phyloP scores from a whole-genome alignment of 2,329 filamentous ascomycete genomes.

The Penicillium sumatraense region DNA sequence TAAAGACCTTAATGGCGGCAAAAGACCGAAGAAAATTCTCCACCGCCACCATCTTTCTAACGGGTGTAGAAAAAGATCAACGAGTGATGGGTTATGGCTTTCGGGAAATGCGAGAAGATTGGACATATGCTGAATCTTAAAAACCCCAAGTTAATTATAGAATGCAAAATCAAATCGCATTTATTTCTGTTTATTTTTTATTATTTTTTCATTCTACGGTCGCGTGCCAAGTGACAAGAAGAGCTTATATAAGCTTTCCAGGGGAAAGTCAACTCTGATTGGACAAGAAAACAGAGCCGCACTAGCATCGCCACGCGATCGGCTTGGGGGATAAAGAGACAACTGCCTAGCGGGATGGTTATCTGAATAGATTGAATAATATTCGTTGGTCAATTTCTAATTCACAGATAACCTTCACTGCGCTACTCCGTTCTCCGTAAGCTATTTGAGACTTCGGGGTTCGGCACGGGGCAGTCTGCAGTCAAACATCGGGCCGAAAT shows the following conservation, averaged over 20 bases:
- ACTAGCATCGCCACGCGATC: neutral
- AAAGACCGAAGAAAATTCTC: neutral
- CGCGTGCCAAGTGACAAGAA: neutral
- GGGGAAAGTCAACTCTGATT: neutral
- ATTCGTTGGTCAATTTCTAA: constrained; percentile 1
- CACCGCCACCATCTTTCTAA: too few relatives aligned
- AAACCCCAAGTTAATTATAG: too few relatives aligned
- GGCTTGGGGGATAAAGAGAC: neutral
- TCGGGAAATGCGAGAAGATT: too few relatives aligned
- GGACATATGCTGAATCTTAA: too few relatives aligned
- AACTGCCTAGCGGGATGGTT: neutral
- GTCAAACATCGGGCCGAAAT: neutral
- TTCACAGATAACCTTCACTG: constrained; percentile 1
- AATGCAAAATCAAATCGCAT: neutral
- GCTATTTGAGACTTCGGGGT: neutral
- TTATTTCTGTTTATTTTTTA: neutral
- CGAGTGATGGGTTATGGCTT: too few relatives aligned
- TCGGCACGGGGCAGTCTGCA: neutral
- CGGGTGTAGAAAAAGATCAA: too few relatives aligned
- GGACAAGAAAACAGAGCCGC: neutral
- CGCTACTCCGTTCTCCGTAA: too few relatives aligned
- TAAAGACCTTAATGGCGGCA: neutral
- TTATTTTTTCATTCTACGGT: neutral
- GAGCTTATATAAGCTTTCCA: neutral
- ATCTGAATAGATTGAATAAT: neutral